Evolutionary conservation across 164 flowering plant species (phyloP), one percentile per base, ranked within the genome.

Genomic region (Sedum album): DNA sequence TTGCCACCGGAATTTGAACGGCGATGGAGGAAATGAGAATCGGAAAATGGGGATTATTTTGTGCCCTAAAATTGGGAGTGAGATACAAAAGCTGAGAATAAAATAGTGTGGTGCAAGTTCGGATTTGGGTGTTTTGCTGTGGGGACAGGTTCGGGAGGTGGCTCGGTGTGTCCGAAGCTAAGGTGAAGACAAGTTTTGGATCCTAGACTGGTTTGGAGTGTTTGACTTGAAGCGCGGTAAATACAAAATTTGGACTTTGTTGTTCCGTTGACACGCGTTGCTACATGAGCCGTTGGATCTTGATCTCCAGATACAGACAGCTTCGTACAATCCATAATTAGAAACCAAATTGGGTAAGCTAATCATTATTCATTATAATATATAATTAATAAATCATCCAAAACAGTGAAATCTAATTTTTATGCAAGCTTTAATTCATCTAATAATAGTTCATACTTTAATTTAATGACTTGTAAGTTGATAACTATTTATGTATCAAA

Each of bases 161-260:
- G 57, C 25, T 51, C 57, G 57, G 57, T 0, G 6, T 21, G 57
- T 51, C 57, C 57, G 57, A 51, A n/a, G 57, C 57, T 51, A 51
- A n/a, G 57, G 57, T 51, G 11, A 10, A 51, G 57, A 51, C 57
- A 51, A 51, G n/a, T 4, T 51, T 51, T 51, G 26, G 57, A 51
- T 51, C 21, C 57, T 0, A 18, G 28, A 51, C 21, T n/a, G 57
- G 57, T 51, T 25, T 14, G n/a, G 25, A 8, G 42, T 8, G 42
- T 51, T 51, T 51, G 57, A 51, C 57, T 51, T 51, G 28, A 39
- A 51, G 57, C 57, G 57, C 57, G 57, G 57, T 26, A 51, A 51
- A 51, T 51, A 51, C 57, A 51, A 51, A 51, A 21, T 21, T 51
- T 51, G 57, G 57, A 6, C 57, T n/a, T 51, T 51, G 57, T 21